phyloP scores from a whole-genome alignment of 805 yeast genomes.

The Scheffersomyces spartinae region DNA sequence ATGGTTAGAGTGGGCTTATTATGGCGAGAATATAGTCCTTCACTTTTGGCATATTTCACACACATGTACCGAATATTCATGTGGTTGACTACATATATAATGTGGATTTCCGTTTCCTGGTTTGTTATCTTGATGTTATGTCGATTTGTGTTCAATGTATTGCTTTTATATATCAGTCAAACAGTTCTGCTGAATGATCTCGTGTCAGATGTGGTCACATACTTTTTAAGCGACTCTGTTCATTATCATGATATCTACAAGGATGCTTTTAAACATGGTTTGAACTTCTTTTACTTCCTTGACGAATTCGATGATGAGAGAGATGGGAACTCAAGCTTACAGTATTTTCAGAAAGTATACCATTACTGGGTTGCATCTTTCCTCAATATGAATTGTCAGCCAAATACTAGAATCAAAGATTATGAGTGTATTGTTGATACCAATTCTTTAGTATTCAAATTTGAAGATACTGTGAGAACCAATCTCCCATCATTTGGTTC shows the following conservation, averaged over 20 bases:
- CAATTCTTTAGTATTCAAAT: constrained; percentile 9
- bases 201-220: constrained; percentile 17
- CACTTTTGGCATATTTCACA: too few species aligned
- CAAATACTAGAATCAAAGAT: constrained; percentile 1
- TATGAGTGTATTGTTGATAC: constrained; percentile 3
- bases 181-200: constrained; percentile 8
- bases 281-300: constrained; percentile 4
- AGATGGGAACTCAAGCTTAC: background rate
- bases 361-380: constrained; percentile 1
- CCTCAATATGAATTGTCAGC: constrained; percentile 1
- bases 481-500: constrained; percentile 1
- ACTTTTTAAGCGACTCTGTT: constrained; percentile 9
- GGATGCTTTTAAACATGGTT: constrained; percentile 4
- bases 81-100: too few species aligned
- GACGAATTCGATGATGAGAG: constrained; percentile 1
- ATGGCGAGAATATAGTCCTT: constrained; percentile 8
- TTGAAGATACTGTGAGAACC: constrained; percentile 6
- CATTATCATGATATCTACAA: constrained; percentile 6
- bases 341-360: constrained; percentile 1
- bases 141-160: background rate
- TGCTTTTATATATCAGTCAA: background rate
- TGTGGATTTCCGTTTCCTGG: constrained; percentile 1
- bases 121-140: constrained; percentile 1
- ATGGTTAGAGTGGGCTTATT: constrained; percentile 8
- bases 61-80: too few species aligned